Base-by-base conservation (phyloP, 306 rosid genomes). In the Casuarina equisetifolia region DNA sequence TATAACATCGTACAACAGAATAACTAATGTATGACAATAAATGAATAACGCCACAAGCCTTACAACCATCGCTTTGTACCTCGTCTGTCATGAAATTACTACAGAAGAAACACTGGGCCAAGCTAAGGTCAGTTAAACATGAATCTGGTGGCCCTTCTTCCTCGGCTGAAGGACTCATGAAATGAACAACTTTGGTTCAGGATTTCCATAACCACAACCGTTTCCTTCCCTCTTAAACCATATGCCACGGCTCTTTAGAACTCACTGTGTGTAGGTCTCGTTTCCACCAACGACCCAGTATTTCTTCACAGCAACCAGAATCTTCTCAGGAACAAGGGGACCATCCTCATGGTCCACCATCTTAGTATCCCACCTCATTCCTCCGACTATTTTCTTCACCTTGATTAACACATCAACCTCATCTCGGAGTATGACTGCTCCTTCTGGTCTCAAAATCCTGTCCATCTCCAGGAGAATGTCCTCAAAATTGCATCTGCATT, bases 381-480 rank as follows among this genome's bases (percentile, higher is more conserved):
- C 98, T 76, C 89, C 92, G 42, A 88, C 79, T 63, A 87, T 75
- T 82, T 92, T 91, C 90, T 88, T 95, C 62, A 95, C 93, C 83
- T 83, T 92, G 39, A 91, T 77, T 39, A 95, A 82, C 66, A 77
- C 43, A 36, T 92, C 97, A 0, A 95, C 98, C 76, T 88, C 97
- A 7, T 95, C 98, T 0, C 97, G 97, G 88, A 92, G 82, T 84
- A 95, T 86, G 17, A 95, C 96, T 2, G 97, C 90, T 36, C 98
- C 97, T 89, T 95, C 97, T 0, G 97, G 98, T 70, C 98, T 82
- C 85, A 95, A 80, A 42, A 95, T 91, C 74, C 97, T 79, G 84
- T 94, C 98, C 98, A 94, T 94, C 90, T 94, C 98, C 35, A 94
- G 69, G 68, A 94, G 98, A 85, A 94, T 92, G 75, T 92, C 97